A percentile compares a stretch with the other conserved stretches of the same genome.
phyloP scores from a whole-genome alignment of 371 early-diverging fungal genomes.

The Nematocida ironsii region DNA sequence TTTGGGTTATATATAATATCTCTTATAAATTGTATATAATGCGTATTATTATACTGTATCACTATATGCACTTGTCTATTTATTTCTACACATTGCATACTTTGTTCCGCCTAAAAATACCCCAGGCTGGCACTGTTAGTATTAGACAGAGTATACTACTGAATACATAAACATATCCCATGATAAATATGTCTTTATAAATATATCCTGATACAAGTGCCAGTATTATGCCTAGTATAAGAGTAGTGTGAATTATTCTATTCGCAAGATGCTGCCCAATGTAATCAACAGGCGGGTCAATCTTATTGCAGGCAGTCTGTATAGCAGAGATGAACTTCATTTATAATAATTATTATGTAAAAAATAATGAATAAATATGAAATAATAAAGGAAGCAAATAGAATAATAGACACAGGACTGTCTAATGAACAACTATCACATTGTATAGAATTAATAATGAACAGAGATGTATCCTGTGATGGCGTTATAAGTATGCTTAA shows the following conservation, averaged over 20 bases:
- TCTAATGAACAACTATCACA: not conserved
- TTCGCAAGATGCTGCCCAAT: slow-evolving; percentile 66
- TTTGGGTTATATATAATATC: too few species aligned
- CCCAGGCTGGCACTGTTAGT: slow-evolving; percentile 68
- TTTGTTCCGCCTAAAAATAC: slow-evolving; percentile 66
- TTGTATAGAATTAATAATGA: not conserved
- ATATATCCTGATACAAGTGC: slow-evolving; percentile 61
- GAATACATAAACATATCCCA: slow-evolving; percentile 53
- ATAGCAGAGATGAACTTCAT: not conserved
- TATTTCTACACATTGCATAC: slow-evolving; percentile 48
- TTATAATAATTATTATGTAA: not conserved
- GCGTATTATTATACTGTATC: too few species aligned
- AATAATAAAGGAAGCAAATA: slow-evolving; percentile 2
- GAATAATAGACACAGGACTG: slow-evolving; percentile 32
- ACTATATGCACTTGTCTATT: too few species aligned
- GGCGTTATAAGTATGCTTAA: slow-evolving; percentile 34
- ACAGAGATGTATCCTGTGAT: slow-evolving; percentile 28
- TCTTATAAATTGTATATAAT: too few species aligned
- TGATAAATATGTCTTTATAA: slow-evolving; percentile 61
- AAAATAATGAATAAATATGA: slow-evolving; percentile 6
- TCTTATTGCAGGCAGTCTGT: slow-evolving; percentile 36
- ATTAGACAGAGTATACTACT: slow-evolving; percentile 49
- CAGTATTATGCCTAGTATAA: slow-evolving; percentile 60
- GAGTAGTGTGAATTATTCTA: slow-evolving; percentile 59
- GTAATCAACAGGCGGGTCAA: slow-evolving; percentile 68